A percentile compares a stretch with the other conserved stretches of the same genome.
Conservation (phyloP, 352 stramenopile genomes). For the Phytophthora colocasiae region DNA sequence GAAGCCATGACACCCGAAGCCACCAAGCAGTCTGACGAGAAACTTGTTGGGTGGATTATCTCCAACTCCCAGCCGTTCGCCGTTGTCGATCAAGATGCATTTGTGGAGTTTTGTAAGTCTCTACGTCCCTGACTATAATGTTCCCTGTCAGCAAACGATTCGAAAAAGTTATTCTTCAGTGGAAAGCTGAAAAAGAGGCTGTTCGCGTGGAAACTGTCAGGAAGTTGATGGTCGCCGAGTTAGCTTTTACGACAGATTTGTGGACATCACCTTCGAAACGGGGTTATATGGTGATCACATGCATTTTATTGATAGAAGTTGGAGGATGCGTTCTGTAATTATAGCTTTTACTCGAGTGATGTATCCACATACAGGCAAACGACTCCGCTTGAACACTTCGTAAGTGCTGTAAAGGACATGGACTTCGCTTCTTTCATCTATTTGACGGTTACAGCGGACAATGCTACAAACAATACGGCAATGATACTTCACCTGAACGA, state of each 20-base stretch:
- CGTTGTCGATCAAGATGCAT: conserved; percentile 4
- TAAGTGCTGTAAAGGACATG: too few relatives aligned
- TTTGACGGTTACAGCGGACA: too few relatives aligned
- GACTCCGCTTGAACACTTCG: too few relatives aligned
- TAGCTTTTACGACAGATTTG: conserved; percentile 28
- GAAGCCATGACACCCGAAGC: too few relatives aligned
- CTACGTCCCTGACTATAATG: conserved; percentile 9
- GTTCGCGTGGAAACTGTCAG: neutral
- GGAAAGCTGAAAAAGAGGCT: conserved; percentile 1
- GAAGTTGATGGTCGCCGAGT: conserved; percentile 5
- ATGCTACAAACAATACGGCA: too few relatives aligned
- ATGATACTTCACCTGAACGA: too few relatives aligned
- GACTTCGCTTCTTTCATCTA: too few relatives aligned
- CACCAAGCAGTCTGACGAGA: neutral
- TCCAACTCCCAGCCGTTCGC: conserved; percentile 3
- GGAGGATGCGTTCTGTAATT: conserved; percentile 18
- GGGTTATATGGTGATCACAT: conserved; percentile 29
- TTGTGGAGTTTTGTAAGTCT: conserved; percentile 1
- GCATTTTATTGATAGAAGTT: conserved; percentile 26
- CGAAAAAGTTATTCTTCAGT: conserved; percentile 4
- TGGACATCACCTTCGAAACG: conserved; percentile 21
- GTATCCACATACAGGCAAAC: too few relatives aligned
- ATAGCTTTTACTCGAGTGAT: conserved; percentile 16
- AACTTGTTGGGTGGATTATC: conserved; percentile 4
- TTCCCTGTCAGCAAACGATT: conserved; percentile 5